Evolutionary conservation across 192 early-diverging fungal genomes (phyloP), one percentile per base, ranked within the genome.

Genomic region (Entomortierella chlamydospora): DNA sequence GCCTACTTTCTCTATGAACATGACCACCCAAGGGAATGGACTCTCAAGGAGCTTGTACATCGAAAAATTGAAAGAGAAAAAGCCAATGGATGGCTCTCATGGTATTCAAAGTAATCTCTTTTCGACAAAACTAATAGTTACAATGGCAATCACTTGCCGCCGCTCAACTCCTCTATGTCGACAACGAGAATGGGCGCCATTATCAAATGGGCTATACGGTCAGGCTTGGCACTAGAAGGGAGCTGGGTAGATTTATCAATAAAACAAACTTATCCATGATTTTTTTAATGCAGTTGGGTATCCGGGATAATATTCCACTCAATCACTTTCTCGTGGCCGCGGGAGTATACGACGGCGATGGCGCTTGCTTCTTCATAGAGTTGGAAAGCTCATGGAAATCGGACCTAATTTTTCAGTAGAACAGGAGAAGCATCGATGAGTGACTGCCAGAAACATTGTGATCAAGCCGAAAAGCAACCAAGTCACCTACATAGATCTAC

Each of bases 1-100:
- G 88, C 85, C 17, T 89, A 89, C 58, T 85, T 86, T 77, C 52
- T 87, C 11, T 87, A 87, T 43, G 88, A 89, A 53, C 61, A 78
- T 2, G 86, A 87, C 28, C 83, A 89, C 62, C 83, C 86, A 7
- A 43, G 84, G 31, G 86, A 85, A 54, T 86, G 86, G 61, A 82
- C 82, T 12, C 57, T 89, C 25, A 61, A 72, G 30, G 82, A 87
- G 15, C 68, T 89, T 17, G 59, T 86, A 34, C 54, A 76, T 49
- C 71, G 85, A 39, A 82, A 77, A 54, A 30, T 66, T n/a, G 54
- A 82, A 5, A 65, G 74, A 47, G 61, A 79, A 41, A 73, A 68
- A 47, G 47, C 68, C 20, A 73, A 83, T 41, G 68, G 84, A 54
- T 79, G 76, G 76, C 57, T 79, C 50, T 22, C 76, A 13, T 41